phyloP scores from a whole-genome alignment of 257 asterid genomes.

The Verbascum thapsus region DNA sequence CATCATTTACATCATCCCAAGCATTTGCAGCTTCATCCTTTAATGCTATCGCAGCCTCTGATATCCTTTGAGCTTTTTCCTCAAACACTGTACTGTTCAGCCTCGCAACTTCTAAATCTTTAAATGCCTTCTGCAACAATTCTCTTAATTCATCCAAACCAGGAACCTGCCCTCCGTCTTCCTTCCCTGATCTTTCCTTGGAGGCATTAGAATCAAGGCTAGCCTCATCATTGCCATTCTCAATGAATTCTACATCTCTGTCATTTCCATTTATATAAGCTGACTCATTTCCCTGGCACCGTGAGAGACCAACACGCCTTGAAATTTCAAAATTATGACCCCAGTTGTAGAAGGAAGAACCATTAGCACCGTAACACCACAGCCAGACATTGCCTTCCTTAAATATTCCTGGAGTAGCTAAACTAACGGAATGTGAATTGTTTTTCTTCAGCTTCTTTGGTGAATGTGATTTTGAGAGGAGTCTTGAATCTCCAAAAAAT shows the following conservation, averaged over 20 bases:
- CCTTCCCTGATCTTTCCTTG: slow-evolving; percentile 38
- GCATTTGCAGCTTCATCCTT: slow-evolving; percentile 83
- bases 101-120: slow-evolving; percentile 75
- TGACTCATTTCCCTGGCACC: slow-evolving; percentile 90
- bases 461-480: slow-evolving; percentile 27
- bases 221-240: slow-evolving; percentile 42
- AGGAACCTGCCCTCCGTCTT: slow-evolving; percentile 48
- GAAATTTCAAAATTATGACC: slow-evolving; percentile 36
- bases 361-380: slow-evolving; percentile 32
- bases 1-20: slow-evolving; percentile 55
- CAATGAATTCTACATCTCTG: slow-evolving; percentile 51
- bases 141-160: slow-evolving; percentile 80
- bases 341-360: slow-evolving; percentile 36
- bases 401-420: slow-evolving; percentile 29
- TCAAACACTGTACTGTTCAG: slow-evolving; percentile 75
- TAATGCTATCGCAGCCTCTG: slow-evolving; percentile 88
- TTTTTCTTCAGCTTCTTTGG: slow-evolving; percentile 44
- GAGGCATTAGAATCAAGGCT: slow-evolving; percentile 39
- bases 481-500: slow-evolving; percentile 35
- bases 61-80: slow-evolving; percentile 86
- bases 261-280: slow-evolving; percentile 65
- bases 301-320: slow-evolving; percentile 38
- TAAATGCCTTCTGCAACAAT: slow-evolving; percentile 73
- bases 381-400: slow-evolving; percentile 34
- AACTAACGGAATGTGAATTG: slow-evolving; percentile 23